These are phyloP conservation scores for Fusarium sp. DNA, from an alignment of 2,329 filamentous ascomycete species.

Conservation along the genomic window DNA sequence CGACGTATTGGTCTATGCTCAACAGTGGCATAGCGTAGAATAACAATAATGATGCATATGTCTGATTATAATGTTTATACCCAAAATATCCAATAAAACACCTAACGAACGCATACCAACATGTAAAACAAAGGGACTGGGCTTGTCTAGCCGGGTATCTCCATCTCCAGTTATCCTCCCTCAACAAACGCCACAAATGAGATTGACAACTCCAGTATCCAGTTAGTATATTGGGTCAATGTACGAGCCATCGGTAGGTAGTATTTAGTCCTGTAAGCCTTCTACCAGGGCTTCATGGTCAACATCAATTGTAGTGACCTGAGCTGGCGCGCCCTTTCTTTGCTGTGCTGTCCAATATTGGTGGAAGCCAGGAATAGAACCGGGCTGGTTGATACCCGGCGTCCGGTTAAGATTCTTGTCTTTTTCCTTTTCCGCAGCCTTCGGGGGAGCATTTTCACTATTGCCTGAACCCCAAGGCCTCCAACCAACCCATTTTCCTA, in stretches of 20 bases:
- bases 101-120: slow-evolving; percentile 29
- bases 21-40: slow-evolving; percentile 38
- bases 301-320: slow-evolving; percentile 67
- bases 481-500: slow-evolving; percentile 62
- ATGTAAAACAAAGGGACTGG: slow-evolving; percentile 33
- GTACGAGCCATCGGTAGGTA: slow-evolving; percentile 3
- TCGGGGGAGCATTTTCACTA: slow-evolving; percentile 16
- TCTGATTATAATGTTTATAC: slow-evolving; percentile 36
- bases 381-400: slow-evolving; percentile 83
- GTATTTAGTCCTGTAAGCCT: slow-evolving; percentile 55
- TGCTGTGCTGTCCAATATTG: slow-evolving; percentile 63
- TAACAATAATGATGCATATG: slow-evolving; percentile 1
- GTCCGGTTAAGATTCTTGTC: slow-evolving; percentile 60
- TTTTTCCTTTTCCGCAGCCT: slow-evolving; percentile 44
- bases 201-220: slow-evolving; percentile 34
- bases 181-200: slow-evolving; percentile 42
- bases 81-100: slow-evolving; percentile 24
- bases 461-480: slow-evolving; percentile 56
- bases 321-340: slow-evolving; percentile 64
- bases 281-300: slow-evolving; percentile 72
- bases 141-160: slow-evolving; percentile 45
- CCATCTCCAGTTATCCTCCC: slow-evolving; percentile 33
- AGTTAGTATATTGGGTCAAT: slow-evolving; percentile 26
- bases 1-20: slow-evolving; percentile 50
- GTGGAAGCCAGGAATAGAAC: slow-evolving; percentile 77